Conservation (phyloP, 1,284 basidiomycete genomes). For the Trichosporon sp. region DNA sequence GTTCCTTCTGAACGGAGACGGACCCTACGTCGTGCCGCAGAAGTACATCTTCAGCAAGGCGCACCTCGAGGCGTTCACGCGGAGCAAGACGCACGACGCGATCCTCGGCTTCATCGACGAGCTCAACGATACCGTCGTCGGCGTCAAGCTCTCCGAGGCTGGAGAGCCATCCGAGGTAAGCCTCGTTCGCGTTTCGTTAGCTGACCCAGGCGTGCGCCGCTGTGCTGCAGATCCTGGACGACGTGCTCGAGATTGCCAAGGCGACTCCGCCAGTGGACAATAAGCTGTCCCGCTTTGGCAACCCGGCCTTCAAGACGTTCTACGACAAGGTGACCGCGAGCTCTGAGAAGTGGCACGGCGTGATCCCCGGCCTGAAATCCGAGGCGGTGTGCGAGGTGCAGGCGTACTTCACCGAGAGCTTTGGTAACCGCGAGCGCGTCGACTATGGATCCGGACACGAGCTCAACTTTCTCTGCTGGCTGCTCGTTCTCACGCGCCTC, state of each 20-base stretch:
- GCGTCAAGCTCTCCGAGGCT: slow-evolving; percentile 72
- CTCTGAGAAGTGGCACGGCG: slow-evolving; percentile 59
- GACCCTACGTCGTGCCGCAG: slow-evolving; percentile 47
- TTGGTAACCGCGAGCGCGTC: slow-evolving; percentile 89
- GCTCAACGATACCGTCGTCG: slow-evolving; percentile 76
- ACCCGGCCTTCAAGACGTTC: slow-evolving; percentile 92
- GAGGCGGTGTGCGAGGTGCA: slow-evolving; percentile 67
- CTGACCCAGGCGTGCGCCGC: slow-evolving; percentile 64
- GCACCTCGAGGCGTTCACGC: slow-evolving; percentile 81
- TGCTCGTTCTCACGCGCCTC: slow-evolving; percentile 79
- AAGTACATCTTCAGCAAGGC: slow-evolving; percentile 79
- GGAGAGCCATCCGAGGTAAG: slow-evolving; percentile 65
- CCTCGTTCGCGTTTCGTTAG: slow-evolving; percentile 27
- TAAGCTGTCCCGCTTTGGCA: slow-evolving; percentile 89
- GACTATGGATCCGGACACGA: slow-evolving; percentile 99
- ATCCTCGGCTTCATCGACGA: slow-evolving; percentile 73
- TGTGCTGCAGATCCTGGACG: slow-evolving; percentile 67
- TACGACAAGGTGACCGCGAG: slow-evolving; percentile 80
- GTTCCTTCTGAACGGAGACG: slow-evolving; percentile 24
- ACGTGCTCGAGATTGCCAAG: slow-evolving; percentile 68
- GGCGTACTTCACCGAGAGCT: slow-evolving; percentile 80
- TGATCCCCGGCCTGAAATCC: slow-evolving; percentile 64
- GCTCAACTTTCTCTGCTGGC: slow-evolving; percentile 94
- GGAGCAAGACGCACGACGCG: slow-evolving; percentile 69
- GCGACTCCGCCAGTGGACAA: slow-evolving; percentile 86